phyloP scores from a whole-genome alignment of 345 rosid species.

The Raphanus sativus region DNA sequence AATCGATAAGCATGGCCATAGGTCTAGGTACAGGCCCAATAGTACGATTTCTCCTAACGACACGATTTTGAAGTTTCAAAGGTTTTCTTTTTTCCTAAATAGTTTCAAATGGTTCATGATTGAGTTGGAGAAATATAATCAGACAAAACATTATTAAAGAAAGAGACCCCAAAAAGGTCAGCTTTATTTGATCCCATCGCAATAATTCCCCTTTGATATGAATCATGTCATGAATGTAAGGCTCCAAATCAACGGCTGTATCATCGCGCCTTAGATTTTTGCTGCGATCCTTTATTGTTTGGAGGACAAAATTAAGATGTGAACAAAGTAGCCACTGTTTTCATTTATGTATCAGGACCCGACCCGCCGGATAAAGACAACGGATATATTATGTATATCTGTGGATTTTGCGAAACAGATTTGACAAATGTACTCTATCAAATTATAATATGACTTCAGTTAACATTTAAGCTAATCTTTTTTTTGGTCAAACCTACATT shows the following conservation, averaged over 20 bases:
- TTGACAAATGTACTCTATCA: neutral
- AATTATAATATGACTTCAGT: neutral
- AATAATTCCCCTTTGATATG: conserved; percentile 6
- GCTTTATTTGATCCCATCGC: conserved; percentile 27
- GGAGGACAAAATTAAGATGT: conserved; percentile 18
- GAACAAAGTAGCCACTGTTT: conserved; percentile 6
- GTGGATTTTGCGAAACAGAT: neutral
- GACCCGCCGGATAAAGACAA: conserved; percentile 3
- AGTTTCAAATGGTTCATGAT: conserved; percentile 14
- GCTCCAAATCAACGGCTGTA: conserved; percentile 33
- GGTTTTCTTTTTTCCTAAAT: neutral
- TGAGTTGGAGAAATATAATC: conserved; percentile 28
- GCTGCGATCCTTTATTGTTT: conserved; percentile 7
- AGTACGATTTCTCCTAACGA: neutral
- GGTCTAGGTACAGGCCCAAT: neutral
- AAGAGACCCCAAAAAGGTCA: conserved; percentile 15
- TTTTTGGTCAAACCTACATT: too few species aligned
- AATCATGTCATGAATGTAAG: conserved; percentile 19
- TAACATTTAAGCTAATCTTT: neutral
- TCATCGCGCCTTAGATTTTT: conserved; percentile 16
- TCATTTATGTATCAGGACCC: neutral
- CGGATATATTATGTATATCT: neutral
- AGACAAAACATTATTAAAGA: conserved; percentile 26
- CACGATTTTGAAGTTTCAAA: neutral
- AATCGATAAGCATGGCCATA: neutral